Percentiles rank a stretch among this genome's conserved stretches.
Evolutionary conservation across 352 stramenopile genomes (phyloP).

Genomic region (Phytophthora palmivora): DNA sequence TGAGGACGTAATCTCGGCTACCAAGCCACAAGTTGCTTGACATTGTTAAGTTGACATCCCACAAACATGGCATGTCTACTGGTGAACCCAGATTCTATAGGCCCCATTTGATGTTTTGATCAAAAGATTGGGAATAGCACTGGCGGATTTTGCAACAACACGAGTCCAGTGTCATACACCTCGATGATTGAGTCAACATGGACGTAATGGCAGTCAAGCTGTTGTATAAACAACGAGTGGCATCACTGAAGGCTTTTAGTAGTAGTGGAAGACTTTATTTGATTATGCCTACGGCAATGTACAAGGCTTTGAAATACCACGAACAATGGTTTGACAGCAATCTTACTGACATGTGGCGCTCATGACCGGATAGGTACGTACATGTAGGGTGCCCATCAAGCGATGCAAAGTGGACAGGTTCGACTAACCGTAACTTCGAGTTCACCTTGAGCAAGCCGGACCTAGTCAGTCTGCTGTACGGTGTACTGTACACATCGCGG

Average conservation of each 20-base stretch:
- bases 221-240: constrained; percentile 1
- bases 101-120: constrained; percentile 8
- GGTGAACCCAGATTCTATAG: not conserved
- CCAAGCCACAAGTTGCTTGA: constrained; percentile 1
- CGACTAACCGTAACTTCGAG: constrained; percentile 27
- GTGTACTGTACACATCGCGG: constrained; percentile 7
- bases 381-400: constrained; percentile 1
- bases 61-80: constrained; percentile 5
- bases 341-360: no score
- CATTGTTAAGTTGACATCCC: not conserved
- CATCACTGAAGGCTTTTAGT: no score
- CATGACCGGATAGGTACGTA: constrained; percentile 12
- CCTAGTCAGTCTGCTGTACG: not conserved
- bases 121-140: constrained; percentile 11
- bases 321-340: no score
- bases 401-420: constrained; percentile 33
- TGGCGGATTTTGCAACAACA: constrained; percentile 30
- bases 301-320: no score
- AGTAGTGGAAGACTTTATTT: no score
- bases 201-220: not conserved
- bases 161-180: constrained; percentile 28
- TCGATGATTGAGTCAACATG: constrained; percentile 22
- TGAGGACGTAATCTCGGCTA: constrained; percentile 9
- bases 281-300: no score
- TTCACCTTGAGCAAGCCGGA: constrained; percentile 16